Evolutionary conservation across 1,284 basidiomycete species (phyloP), one percentile per base, ranked within the genome.

Genomic region (Cryptococcus wingfieldii): DNA sequence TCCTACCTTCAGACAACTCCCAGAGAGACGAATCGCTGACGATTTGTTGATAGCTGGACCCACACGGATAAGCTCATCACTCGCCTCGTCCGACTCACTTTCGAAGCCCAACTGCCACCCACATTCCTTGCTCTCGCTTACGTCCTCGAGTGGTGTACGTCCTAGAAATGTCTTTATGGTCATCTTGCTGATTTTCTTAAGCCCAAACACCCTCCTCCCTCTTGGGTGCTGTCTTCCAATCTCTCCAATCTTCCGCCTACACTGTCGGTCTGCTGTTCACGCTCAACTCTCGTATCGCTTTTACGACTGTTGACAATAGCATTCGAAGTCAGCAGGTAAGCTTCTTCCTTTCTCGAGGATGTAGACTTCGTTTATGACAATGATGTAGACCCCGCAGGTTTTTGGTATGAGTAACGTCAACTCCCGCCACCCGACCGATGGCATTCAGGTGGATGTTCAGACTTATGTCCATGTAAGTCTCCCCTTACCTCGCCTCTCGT

Each of bases 61-160:
- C 61, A 62, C 38, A 68, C 65, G n/a, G 67, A 70, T 54, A 61
- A 51, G 60, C 45, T 65, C 38, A 59, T 72, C 47, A 50, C 54
- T 9, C 59, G 64, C 39, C 54, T 67, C 2, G 51, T 70, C n/a
- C 54, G 68, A 50, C 46, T 72, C 41, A 66, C 63, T 5, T 63
- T 70, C 50, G 70, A 72, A 53, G 62, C 68, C 1, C 70, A 72
- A 59, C 46, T 68, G 2, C 66, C 64, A 3, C 66, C 67, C 9
- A 63, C 65, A 5, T 42, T 64, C 44, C 45, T 69, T 7, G 61
- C 67, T 47, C 43, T 68, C 16, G 59, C 56, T 25, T 70, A 62
- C 47, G 23, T 65, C 19, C 47, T 62, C 44, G 62, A 66, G 25
- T 68, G 58, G 56, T 52, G 69, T 66, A n/a, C n/a, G n/a, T n/a